phyloP scores from a whole-genome alignment of 2,329 filamentous ascomycete genomes.

The Ceratocystis diversiconidia region DNA sequence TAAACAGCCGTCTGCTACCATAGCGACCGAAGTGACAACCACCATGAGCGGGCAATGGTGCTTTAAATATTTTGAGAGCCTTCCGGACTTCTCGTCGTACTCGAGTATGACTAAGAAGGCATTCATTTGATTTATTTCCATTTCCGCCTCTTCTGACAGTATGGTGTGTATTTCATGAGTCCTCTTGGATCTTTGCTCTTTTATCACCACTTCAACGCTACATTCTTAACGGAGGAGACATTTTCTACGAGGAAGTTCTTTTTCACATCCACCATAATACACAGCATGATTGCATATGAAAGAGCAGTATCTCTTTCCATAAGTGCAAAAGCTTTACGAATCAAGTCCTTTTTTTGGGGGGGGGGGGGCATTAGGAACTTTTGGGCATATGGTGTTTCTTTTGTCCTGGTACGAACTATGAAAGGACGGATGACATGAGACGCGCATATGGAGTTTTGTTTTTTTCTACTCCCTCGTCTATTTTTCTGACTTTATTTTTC shows the following conservation, averaged over 20 bases:
- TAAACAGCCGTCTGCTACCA: background rate
- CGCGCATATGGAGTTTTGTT: background rate
- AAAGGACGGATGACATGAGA: background rate
- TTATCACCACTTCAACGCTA: background rate
- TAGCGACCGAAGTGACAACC: too few relatives aligned
- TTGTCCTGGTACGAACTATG: background rate
- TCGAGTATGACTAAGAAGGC: background rate
- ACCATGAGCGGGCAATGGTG: too few relatives aligned
- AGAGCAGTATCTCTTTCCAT: background rate
- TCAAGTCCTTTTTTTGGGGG: background rate
- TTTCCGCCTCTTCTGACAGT: background rate
- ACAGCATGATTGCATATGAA: background rate
- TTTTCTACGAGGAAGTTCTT: background rate
- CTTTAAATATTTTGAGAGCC: too few relatives aligned
- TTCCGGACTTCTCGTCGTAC: background rate
- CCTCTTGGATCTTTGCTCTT: background rate
- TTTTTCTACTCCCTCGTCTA: background rate
- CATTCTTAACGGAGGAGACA: background rate
- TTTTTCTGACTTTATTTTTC: conserved; percentile 1
- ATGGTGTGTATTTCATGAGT: background rate
- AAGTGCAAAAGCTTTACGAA: background rate
- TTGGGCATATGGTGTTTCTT: background rate
- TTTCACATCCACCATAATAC: background rate
- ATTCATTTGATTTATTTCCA: background rate
- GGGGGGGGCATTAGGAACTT: background rate